Conservation (phyloP, 2,329 filamentous ascomycete genomes). For the Aspergillus ochraceoroseus region DNA sequence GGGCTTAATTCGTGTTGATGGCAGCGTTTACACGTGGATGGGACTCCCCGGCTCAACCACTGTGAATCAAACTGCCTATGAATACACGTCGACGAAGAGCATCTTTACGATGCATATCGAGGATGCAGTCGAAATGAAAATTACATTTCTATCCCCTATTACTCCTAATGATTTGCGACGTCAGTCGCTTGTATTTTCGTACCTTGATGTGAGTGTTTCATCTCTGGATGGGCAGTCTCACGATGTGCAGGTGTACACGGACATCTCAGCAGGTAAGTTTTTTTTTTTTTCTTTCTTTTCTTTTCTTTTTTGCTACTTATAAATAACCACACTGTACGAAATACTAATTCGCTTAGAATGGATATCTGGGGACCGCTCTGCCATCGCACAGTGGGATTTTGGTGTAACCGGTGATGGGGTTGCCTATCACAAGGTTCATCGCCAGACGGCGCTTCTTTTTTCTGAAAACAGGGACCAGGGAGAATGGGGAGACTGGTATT, state of each 20-base stretch:
- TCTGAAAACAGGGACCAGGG: conserved; percentile 47
- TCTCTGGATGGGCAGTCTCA: conserved; percentile 61
- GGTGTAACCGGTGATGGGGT: conserved; percentile 49
- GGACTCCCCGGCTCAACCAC: conserved; percentile 50
- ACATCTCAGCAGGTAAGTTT: conserved; percentile 62
- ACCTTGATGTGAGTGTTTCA: conserved; percentile 59
- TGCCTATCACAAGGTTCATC: conserved; percentile 57
- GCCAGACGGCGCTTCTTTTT: conserved; percentile 47
- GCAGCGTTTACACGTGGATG: conserved; percentile 62
- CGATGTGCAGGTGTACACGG: conserved; percentile 65
- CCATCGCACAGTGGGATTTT: conserved; percentile 60
- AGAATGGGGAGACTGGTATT: conserved; percentile 54
- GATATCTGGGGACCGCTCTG: conserved; percentile 58
- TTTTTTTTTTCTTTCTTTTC: background rate
- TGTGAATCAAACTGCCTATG: conserved; percentile 56
- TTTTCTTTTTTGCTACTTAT: background rate
- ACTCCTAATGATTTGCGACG: conserved; percentile 61
- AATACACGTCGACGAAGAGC: conserved; percentile 68
- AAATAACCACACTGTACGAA: background rate
- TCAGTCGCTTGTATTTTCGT: conserved; percentile 67
- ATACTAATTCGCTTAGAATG: conserved; percentile 54
- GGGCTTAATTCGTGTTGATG: conserved; percentile 66
- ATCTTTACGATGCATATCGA: conserved; percentile 64
- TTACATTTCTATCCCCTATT: conserved; percentile 67
- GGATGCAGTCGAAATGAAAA: conserved; percentile 58